Base-by-base conservation (phyloP, 1,284 basidiomycete genomes). In the Pseudomicrostroma phylloplanum region DNA sequence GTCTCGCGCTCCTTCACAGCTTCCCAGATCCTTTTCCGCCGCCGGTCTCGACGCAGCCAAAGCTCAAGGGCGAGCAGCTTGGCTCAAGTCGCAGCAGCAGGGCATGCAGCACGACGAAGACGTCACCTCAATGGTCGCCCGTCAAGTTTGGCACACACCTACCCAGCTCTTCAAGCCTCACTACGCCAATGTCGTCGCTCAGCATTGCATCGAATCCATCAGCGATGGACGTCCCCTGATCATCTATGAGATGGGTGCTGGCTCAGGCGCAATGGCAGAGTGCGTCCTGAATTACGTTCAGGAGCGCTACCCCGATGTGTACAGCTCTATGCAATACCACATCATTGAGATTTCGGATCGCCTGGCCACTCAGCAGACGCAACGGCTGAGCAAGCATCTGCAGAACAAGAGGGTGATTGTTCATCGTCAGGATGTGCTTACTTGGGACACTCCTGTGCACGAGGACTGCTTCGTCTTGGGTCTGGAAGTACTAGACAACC, bases 91-190 rank as follows among this genome's bases (percentile, higher is more conserved):
- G 23, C 66, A 69, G 1, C 63, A 66, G 19, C 70, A 73, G 26
- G 40, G 58, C n/a, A 63, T 82, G 80, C 13, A 21, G 21, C 51
- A 54, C 51, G 21, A 54, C 21, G 15, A 15, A 23, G 51, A 26
- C 25, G 51, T 54, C 17, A 15, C n/a, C 2, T 19, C 17, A 2
- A 54, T 54, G 51, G 21, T 54, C 0, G 92, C 92, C 6, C 85
- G 87, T 72, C 96, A 99, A 80, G 84, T 98, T 59, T 99, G 96
- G 96, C 96, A 99, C 81, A 99, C 96, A 0, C 96, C 96, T 0
- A 96, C 92, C 1, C 94, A 98, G 79, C 82, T 99, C 46, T 97
- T 98, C 84, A 92, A 94, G 91, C 96, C 96, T 11, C 90, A 89
- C 84, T 99, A 94, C 76, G 94, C 92, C 40, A 87, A 88, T 71